These are phyloP conservation scores for Chrysosporium keratinophilum DNA, from an alignment of 2,329 filamentous ascomycete species.

Conservation along the genomic window DNA sequence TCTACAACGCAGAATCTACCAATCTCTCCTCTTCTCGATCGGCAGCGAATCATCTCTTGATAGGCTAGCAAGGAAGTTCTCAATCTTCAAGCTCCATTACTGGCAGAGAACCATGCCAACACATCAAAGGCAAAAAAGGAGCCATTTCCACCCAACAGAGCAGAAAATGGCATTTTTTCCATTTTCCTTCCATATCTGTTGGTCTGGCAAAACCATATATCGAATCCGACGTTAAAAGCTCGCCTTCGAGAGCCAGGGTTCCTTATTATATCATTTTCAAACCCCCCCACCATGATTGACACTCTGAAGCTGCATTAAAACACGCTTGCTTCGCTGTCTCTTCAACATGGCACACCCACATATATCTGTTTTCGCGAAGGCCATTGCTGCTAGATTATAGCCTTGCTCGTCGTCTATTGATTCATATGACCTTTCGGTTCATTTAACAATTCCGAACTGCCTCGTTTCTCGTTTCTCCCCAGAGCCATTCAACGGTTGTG, in stretches of 20 bases:
- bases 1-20: slow-evolving; percentile 15
- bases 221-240: slow-evolving; percentile 10
- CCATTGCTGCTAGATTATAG: slow-evolving; percentile 6
- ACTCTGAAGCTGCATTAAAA: slow-evolving; percentile 23
- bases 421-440: slow-evolving; percentile 11
- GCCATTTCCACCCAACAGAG: slow-evolving; percentile 9
- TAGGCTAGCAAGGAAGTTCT: slow-evolving; percentile 43
- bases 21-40: slow-evolving; percentile 28
- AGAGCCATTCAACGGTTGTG: slow-evolving; percentile 12
- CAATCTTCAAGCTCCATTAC: slow-evolving; percentile 57
- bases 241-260: slow-evolving; percentile 12
- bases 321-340: slow-evolving; percentile 19
- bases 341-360: slow-evolving; percentile 13
- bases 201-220: slow-evolving; percentile 8
- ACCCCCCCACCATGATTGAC: slow-evolving; percentile 21
- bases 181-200: slow-evolving; percentile 8
- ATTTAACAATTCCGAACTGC: slow-evolving; percentile 15
- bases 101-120: slow-evolving; percentile 80
- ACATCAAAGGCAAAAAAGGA: slow-evolving; percentile 49
- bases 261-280: slow-evolving; percentile 14
- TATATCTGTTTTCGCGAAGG: slow-evolving; percentile 6
- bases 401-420: slow-evolving; percentile 12
- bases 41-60: slow-evolving; percentile 30
- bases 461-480: slow-evolving; percentile 14
- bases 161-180: slow-evolving; percentile 2